Base-by-base conservation (phyloP, 805 yeast genomes). In the Saccharomycopsis javanensis region DNA sequence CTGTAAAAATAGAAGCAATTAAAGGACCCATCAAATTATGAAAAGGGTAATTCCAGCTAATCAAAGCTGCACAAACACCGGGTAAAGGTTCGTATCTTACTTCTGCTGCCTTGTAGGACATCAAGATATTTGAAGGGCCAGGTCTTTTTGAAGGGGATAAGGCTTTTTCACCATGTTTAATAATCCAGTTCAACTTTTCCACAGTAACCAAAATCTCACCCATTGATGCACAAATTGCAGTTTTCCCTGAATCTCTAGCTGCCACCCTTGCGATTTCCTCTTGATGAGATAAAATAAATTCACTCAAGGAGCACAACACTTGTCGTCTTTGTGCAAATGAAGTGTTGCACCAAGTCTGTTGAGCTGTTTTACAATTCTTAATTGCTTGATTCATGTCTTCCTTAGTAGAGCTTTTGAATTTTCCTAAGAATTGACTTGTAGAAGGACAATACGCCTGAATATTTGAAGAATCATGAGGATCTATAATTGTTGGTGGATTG, bases 11-110 rank as follows among this genome's bases (percentile, higher is more conserved):
- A 1, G 92, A 81, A 1, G 98, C 95, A 57, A 91, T 82, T 1
- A 94, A 76, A 1, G 99, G 99, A 2, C 97, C 97, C 76, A 94
- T 72, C 54, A 91, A 73, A 69, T 94, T 94, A 69, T 94, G 99
- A 70, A 94, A 84, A 0, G 99, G 99, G 68, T 94, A 94, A 67
- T 94, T 94, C 99, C 99, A 94, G 3, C 96, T 88, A 0, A 94
- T 88, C 60, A 94, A 75, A 0, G 98, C 96, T 6, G 95, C 79
- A 27, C 92, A 92, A 11, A 86, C 88, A 13, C 85, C 86, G 2
- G 61, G 54, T 56, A 92, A 71, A 0, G 99, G 98, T 69, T 91
- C 96, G 69, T 94, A 94, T 61, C 95, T 77, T 16, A 94, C 92
- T 70, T 92, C 94, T 3, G 97, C 98, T 56, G 85, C 85, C 69